phyloP scores from a whole-genome alignment of 202 grass and related monocot species.

The Tripidium arundinaceum region DNA sequence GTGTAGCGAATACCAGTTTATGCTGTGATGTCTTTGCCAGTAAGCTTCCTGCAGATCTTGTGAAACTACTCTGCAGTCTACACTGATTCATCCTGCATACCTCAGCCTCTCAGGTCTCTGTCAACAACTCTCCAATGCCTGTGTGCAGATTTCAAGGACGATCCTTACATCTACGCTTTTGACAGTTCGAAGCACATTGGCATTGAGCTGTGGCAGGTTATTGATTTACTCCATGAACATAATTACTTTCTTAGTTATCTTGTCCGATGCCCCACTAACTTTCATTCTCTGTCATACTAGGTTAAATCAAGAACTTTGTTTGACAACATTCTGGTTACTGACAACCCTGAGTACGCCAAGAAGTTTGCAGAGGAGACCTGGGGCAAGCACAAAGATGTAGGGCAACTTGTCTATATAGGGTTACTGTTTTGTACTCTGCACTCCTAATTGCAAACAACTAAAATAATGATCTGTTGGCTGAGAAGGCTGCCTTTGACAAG shows the following conservation, averaged over 20 bases:
- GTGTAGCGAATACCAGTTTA: too few species aligned
- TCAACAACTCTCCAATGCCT: neutral
- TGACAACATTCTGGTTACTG: slow-evolving; percentile 63
- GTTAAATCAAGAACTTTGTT: slow-evolving; percentile 76
- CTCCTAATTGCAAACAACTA: neutral
- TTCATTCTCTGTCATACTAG: too few species aligned
- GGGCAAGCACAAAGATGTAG: slow-evolving; percentile 71
- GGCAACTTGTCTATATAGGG: neutral
- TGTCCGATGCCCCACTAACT: too few species aligned
- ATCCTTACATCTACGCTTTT: too few species aligned
- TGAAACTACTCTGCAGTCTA: neutral
- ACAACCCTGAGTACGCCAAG: slow-evolving; percentile 72
- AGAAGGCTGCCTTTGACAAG: slow-evolving; percentile 73
- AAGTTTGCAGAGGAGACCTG: slow-evolving; percentile 70
- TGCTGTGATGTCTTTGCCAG: neutral
- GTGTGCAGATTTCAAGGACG: too few species aligned
- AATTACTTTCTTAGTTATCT: too few species aligned
- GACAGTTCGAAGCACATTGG: too few species aligned
- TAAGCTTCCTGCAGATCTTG: neutral
- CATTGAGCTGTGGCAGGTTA: too few species aligned
- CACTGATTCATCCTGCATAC: neutral
- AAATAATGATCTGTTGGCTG: slow-evolving; percentile 30
- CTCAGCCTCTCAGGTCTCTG: neutral
- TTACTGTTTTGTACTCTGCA: neutral
- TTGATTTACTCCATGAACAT: too few species aligned